phyloP scores from a whole-genome alignment of 108 stramenopile genomes.

The Skeletonema potamos region DNA sequence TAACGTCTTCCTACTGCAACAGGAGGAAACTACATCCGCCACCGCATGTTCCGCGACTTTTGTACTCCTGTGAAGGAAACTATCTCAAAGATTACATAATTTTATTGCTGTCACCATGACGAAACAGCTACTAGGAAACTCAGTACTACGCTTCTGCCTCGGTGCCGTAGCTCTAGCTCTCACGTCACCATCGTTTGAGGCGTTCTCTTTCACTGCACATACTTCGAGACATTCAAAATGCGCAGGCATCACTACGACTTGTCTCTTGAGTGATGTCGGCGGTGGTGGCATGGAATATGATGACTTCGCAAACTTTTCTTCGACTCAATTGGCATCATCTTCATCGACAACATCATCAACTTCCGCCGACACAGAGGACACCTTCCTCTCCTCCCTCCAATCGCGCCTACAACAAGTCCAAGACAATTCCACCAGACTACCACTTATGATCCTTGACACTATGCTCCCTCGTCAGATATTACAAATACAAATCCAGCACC shows the following conservation, averaged over 20 bases:
- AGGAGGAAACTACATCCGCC: no score
- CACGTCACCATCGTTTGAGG: neutral
- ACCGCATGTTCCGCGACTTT: no score
- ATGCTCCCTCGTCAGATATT: constrained; percentile 79
- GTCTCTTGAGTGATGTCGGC: neutral
- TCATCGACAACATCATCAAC: neutral
- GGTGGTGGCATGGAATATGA: neutral
- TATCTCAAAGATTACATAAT: no score
- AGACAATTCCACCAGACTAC: constrained; percentile 41
- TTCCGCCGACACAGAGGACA: constrained; percentile 19
- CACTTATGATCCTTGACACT: constrained; percentile 66
- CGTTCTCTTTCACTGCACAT: neutral
- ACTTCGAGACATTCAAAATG: neutral
- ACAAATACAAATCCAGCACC: constrained; percentile 58
- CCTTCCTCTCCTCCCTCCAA: constrained; percentile 52
- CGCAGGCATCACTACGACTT: neutral
- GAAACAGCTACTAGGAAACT: neutral
- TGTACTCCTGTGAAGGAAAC: no score
- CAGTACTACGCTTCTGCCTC: neutral
- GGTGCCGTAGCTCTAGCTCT: neutral
- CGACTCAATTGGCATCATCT: neutral
- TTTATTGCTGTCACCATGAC: neutral
- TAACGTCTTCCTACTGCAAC: no score
- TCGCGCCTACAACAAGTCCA: constrained; percentile 44
- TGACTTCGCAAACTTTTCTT: neutral